Base-by-base conservation (phyloP, 306 rosid species). In the Senna siamea region DNA sequence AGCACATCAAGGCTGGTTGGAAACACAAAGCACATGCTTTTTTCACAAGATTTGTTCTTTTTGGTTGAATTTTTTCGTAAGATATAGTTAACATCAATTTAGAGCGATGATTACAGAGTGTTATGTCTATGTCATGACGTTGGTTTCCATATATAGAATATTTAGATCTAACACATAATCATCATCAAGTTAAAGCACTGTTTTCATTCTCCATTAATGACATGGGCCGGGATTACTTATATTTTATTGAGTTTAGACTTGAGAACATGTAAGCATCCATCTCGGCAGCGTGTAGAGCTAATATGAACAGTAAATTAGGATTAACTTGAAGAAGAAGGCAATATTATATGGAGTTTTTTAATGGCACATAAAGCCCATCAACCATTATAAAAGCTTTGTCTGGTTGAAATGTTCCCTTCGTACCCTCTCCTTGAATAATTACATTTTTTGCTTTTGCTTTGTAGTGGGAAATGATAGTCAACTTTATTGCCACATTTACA, bases 401-500 rank as follows among this genome's bases (percentile, higher is more conserved):
- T 82, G 84, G 92, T 87, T 85, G 91, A 89, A 89, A 80, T 81
- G 87, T 80, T 87, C 76, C 81, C 64, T 74, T 67, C 72, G 89
- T 89, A 77, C 79, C 89, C 86, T 84, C 84, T 86, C 69, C 28
- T 69, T 77, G 78, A 78, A 84, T 87, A 85, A 89, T 91, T 85
- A 82, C 89, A 79, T 65, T 58, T 26, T 67, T 78, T 47, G 83
- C 95, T 91, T 91, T 91, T 87, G 89, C 88, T 89, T 89, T 87
- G 81, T 84, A 68, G 91, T 85, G 91, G 95, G 79, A 87, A 84
- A 89, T 84, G 79, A 87, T 87, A 77, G 84, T 85, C 88, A 89
- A 84, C 88, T 89, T 89, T 81, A 86, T 85, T 69, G 87, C 81
- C 82, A 66, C 79, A 72, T 76, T 82, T 53, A 18, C 85, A 84